Evolutionary conservation across 208 protist genomes (phyloP).

Genomic region (Strigomonas culicis): DNA sequence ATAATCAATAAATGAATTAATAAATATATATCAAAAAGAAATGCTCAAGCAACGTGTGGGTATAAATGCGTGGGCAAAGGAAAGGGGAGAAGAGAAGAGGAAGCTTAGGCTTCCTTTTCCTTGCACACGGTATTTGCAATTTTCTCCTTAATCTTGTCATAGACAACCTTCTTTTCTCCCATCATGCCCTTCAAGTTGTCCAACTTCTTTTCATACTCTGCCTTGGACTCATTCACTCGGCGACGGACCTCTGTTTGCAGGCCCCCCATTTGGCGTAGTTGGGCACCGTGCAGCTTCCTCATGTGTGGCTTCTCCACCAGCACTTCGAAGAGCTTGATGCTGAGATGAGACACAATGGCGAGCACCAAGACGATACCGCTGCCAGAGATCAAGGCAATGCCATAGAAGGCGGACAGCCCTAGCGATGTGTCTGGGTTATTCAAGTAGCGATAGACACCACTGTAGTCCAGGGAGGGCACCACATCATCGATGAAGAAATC

Average conservation of each 20-base stretch:
- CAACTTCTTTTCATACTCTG: conserved; percentile 40
- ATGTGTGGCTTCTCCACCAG: conserved; percentile 84
- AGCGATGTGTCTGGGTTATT: conserved; percentile 92
- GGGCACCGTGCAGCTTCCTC: conserved; percentile 37
- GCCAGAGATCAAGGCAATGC: conserved; percentile 82
- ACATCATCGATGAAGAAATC: conserved; percentile 82
- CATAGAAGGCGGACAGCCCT: conserved; percentile 89
- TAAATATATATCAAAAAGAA: no score
- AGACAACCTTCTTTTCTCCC: conserved; percentile 28
- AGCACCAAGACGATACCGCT: conserved; percentile 63
- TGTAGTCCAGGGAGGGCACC: conserved; percentile 80
- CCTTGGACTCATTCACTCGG: conserved; percentile 30
- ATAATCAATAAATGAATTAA: conserved; percentile 10
- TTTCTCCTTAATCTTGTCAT: background rate
- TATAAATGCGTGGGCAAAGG: background rate
- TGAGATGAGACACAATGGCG: conserved; percentile 74
- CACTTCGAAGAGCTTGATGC: conserved; percentile 74
- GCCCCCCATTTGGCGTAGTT: conserved; percentile 44
- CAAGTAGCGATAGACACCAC: conserved; percentile 93
- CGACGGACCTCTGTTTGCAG: conserved; percentile 48
- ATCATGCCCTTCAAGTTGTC: conserved; percentile 26
- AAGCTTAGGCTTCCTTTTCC: background rate
- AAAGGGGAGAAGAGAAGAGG: conserved; percentile 2
- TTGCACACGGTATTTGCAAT: background rate
- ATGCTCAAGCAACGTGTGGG: background rate